Percentiles rank a stretch among this genome's conserved stretches.
phyloP scores from a whole-genome alignment of 2,329 filamentous ascomycete genomes.

The Corynespora cassiicola region DNA sequence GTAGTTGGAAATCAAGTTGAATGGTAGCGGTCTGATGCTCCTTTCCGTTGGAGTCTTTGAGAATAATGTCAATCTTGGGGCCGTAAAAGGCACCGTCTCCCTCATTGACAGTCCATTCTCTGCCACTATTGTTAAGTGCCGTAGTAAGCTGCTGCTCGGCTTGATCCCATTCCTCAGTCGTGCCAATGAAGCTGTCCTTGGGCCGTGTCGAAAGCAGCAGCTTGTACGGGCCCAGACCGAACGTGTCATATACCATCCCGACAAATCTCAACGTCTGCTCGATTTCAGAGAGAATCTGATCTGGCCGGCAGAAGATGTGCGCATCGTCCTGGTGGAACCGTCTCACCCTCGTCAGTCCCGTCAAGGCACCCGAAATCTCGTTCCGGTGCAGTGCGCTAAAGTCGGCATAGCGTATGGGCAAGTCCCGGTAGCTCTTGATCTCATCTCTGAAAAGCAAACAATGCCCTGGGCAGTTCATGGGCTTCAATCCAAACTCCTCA shows the following conservation, averaged over 20 bases:
- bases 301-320: slow-evolving; percentile 85
- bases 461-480: slow-evolving; percentile 93
- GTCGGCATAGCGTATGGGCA: slow-evolving; percentile 85
- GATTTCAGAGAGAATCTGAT: slow-evolving; percentile 78
- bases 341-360: slow-evolving; percentile 81
- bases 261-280: slow-evolving; percentile 76
- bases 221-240: slow-evolving; percentile 75
- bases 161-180: slow-evolving; percentile 70
- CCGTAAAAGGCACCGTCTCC: slow-evolving; percentile 92
- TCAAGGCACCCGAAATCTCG: slow-evolving; percentile 81
- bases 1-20: slow-evolving; percentile 88
- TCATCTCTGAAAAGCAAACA: slow-evolving; percentile 82
- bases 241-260: slow-evolving; percentile 71
- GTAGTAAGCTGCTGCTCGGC: slow-evolving; percentile 71
- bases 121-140: slow-evolving; percentile 68
- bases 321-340: slow-evolving; percentile 91
- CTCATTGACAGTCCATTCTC: slow-evolving; percentile 75
- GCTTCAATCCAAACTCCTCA: slow-evolving; percentile 82
- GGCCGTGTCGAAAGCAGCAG: slow-evolving; percentile 82
- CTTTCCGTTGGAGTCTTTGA: slow-evolving; percentile 77
- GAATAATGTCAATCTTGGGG: slow-evolving; percentile 87
- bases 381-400: slow-evolving; percentile 89
- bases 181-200: slow-evolving; percentile 77
- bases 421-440: slow-evolving; percentile 76
- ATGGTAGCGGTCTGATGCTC: slow-evolving; percentile 90